Evolutionary conservation across 2,329 filamentous ascomycete genomes (phyloP).

Genomic region (Beauveria sp.): DNA sequence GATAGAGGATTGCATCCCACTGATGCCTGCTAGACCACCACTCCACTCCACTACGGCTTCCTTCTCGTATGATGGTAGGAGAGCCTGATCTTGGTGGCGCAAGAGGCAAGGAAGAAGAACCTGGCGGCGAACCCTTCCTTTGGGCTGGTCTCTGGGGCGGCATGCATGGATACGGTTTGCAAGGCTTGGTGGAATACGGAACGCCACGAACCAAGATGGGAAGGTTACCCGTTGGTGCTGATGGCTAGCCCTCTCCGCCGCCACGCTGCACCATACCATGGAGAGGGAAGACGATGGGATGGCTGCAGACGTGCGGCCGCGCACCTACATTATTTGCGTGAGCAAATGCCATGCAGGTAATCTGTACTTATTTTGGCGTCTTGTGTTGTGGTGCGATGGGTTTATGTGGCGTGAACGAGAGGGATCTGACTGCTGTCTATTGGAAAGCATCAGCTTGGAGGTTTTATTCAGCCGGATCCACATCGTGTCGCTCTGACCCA

Average conservation of each 20-base stretch:
- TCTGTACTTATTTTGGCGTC: not conserved
- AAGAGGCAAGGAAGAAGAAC: not conserved
- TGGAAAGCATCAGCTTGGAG: not conserved
- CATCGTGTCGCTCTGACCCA: not conserved
- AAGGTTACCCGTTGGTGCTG: constrained; percentile 7
- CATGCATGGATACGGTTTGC: not conserved
- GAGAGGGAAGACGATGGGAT: not conserved
- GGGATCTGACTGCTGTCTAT: not conserved
- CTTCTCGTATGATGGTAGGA: not conserved
- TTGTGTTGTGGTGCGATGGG: not conserved
- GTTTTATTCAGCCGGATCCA: not conserved
- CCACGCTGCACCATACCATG: not conserved
- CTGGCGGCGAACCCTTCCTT: not conserved
- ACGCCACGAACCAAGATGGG: constrained; percentile 3
- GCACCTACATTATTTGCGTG: not conserved
- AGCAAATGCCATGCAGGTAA: not conserved
- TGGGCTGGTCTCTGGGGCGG: not conserved
- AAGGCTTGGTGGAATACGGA: not conserved
- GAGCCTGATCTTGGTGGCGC: constrained; percentile 3
- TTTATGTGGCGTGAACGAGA: not conserved
- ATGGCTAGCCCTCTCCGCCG: not conserved
- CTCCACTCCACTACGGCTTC: not conserved
- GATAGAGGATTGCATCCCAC: not conserved
- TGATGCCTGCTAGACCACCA: not conserved
- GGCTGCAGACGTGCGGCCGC: not conserved